A percentile compares a stretch with the other conserved stretches of the same genome.
Conservation (phyloP, 169 alveolate species). For the Eimeria falciformis region DNA sequence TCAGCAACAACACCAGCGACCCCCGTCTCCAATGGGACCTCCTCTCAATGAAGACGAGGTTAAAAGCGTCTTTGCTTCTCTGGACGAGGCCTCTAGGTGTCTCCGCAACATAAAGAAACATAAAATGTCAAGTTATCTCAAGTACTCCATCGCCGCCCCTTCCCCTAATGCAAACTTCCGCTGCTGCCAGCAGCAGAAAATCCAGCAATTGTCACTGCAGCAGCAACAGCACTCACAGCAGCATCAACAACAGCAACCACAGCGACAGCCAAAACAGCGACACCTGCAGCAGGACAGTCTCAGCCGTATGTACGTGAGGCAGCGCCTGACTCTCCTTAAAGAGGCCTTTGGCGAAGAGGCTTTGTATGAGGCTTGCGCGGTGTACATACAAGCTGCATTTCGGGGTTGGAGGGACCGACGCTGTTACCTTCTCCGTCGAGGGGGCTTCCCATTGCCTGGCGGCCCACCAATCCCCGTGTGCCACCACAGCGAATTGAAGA, state of each 20-base stretch:
- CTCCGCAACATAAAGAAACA: background rate
- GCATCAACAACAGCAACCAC: background rate
- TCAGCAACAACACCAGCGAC: background rate
- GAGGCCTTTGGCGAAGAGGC: background rate
- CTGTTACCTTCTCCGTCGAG: background rate
- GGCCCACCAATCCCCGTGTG: no score
- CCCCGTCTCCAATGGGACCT: background rate
- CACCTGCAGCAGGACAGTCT: background rate
- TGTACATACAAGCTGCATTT: conserved; percentile 29
- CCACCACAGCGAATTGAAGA: no score
- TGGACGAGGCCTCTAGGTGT: background rate
- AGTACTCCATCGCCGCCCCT: background rate
- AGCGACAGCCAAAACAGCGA: background rate
- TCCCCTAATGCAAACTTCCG: background rate
- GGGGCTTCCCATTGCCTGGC: background rate
- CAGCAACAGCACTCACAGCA: background rate
- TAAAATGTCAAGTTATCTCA: background rate
- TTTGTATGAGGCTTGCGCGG: conserved; percentile 24
- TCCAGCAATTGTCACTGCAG: background rate
- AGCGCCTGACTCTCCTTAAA: background rate
- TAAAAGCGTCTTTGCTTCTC: background rate
- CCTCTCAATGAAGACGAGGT: background rate
- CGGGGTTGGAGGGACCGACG: conserved; percentile 37
- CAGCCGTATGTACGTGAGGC: background rate
- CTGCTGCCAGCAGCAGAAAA: background rate